These are phyloP conservation scores for Fusarium solani-melongenae DNA, from an alignment of 2,329 filamentous ascomycete genomes.

Conservation along the genomic window DNA sequence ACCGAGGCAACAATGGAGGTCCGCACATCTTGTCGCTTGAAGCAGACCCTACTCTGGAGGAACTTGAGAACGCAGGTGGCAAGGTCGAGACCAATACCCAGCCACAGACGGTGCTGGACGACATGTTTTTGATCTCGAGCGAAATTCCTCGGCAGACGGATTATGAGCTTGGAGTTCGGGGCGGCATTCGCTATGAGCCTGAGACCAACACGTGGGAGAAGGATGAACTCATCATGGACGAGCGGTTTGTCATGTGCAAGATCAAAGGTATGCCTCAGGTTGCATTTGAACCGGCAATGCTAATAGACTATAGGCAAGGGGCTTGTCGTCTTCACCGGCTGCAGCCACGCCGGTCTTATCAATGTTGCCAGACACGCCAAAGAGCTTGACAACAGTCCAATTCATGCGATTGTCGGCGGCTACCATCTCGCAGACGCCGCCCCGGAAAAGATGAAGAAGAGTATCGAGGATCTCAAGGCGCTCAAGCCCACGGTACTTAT, in stretches of 20 bases:
- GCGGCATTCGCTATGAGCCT: slow-evolving; percentile 56
- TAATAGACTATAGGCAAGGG: slow-evolving; percentile 43
- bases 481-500: slow-evolving; percentile 61
- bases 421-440: not conserved
- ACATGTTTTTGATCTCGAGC: slow-evolving; percentile 64
- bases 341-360: slow-evolving; percentile 66
- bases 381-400: slow-evolving; percentile 48
- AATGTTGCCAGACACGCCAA: slow-evolving; percentile 61
- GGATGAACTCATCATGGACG: slow-evolving; percentile 62
- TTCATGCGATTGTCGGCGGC: not conserved
- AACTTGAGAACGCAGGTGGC: slow-evolving; percentile 48
- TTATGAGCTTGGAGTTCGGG: slow-evolving; percentile 61
- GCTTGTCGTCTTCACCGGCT: slow-evolving; percentile 66
- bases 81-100: slow-evolving; percentile 51
- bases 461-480: slow-evolving; percentile 59
- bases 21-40: slow-evolving; percentile 59
- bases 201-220: slow-evolving; percentile 55
- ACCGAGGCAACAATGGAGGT: slow-evolving; percentile 33
- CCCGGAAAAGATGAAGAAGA: slow-evolving; percentile 53
- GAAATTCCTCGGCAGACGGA: slow-evolving; percentile 60
- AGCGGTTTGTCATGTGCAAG: slow-evolving; percentile 64
- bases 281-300: not conserved
- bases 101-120: slow-evolving; percentile 58
- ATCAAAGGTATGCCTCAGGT: slow-evolving; percentile 54
- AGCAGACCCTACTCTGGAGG: slow-evolving; percentile 62